phyloP scores from a whole-genome alignment of 352 stramenopile genomes.

The Pythium utonaiense region DNA sequence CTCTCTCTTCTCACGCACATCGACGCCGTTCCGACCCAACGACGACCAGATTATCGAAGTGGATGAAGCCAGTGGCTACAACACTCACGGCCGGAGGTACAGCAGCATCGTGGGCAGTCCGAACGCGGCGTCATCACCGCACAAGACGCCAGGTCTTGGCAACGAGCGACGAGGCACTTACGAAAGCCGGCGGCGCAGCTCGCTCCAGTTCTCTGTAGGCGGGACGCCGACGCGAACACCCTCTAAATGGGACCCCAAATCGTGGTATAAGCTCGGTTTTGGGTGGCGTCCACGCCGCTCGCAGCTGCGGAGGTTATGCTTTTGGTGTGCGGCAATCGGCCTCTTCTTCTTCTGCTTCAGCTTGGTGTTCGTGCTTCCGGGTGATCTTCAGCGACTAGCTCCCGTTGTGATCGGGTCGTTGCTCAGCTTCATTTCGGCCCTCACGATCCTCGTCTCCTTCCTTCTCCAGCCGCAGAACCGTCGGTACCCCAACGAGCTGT shows the following conservation, averaged over 20 bases:
- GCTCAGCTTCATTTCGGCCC: constrained; percentile 47
- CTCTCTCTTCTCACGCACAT: constrained; percentile 12
- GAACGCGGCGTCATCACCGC: not conserved
- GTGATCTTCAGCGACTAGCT: constrained; percentile 33
- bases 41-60: constrained; percentile 15
- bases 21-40: constrained; percentile 6
- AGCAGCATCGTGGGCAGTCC: constrained; percentile 14
- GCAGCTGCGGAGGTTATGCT: constrained; percentile 17
- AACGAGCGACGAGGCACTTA: not conserved
- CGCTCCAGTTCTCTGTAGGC: constrained; percentile 17
- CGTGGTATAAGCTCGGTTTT: constrained; percentile 27
- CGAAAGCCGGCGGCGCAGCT: constrained; percentile 10
- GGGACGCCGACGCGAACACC: constrained; percentile 11
- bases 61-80: constrained; percentile 19
- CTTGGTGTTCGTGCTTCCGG: constrained; percentile 40
- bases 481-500: constrained; percentile 58
- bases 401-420: constrained; percentile 43
- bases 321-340: constrained; percentile 30
- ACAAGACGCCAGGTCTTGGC: not conserved
- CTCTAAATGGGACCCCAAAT: constrained; percentile 28
- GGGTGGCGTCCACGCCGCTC: constrained; percentile 27
- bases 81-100: constrained; percentile 6
- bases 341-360: constrained; percentile 42
- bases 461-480: constrained; percentile 30
- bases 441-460: constrained; percentile 55